Percentiles rank a stretch among this genome's conserved stretches.
These are phyloP conservation scores for Punica granatum DNA, from an alignment of 345 rosid species.

Conservation along the genomic window DNA sequence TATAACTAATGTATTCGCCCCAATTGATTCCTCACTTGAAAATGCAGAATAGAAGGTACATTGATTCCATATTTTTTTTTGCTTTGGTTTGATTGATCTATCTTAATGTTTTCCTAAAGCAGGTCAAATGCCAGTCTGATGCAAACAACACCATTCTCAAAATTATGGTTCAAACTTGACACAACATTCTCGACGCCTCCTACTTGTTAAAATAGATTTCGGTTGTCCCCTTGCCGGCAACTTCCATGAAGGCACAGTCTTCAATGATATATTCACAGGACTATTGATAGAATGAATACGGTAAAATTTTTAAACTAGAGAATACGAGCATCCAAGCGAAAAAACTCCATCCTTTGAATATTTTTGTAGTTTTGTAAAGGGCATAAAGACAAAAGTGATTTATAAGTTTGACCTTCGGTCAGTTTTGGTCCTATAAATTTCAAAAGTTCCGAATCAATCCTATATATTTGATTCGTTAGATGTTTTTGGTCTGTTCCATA, in stretches of 20 bases:
- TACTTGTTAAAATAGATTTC: constrained; percentile 71
- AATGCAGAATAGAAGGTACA: constrained; percentile 53
- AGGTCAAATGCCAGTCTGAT: constrained; percentile 57
- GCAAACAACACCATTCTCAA: constrained; percentile 56
- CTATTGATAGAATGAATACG: constrained; percentile 90
- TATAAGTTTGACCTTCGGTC: too few relatives aligned
- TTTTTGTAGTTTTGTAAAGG: not conserved
- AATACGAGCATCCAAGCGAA: not conserved
- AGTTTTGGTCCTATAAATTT: too few relatives aligned
- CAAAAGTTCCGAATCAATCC: too few relatives aligned
- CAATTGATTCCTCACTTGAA: constrained; percentile 76
- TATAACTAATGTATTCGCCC: constrained; percentile 59
- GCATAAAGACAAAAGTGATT: too few relatives aligned
- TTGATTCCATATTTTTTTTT: not conserved
- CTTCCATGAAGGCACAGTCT: constrained; percentile 78
- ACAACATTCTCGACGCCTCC: constrained; percentile 68
- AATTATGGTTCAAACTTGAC: constrained; percentile 85
- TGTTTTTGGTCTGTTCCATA: too few relatives aligned
- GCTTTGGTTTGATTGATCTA: constrained; percentile 5
- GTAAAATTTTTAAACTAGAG: constrained; percentile 27
- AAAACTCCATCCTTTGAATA: not conserved
- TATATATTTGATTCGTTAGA: too few relatives aligned
- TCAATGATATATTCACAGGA: constrained; percentile 58
- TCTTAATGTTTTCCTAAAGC: constrained; percentile 22
- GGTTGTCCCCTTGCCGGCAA: constrained; percentile 62